Evolutionary conservation across 2,329 filamentous ascomycete species (phyloP), one percentile per base, ranked within the genome.

Genomic region (Waltergamsia citrina): DNA sequence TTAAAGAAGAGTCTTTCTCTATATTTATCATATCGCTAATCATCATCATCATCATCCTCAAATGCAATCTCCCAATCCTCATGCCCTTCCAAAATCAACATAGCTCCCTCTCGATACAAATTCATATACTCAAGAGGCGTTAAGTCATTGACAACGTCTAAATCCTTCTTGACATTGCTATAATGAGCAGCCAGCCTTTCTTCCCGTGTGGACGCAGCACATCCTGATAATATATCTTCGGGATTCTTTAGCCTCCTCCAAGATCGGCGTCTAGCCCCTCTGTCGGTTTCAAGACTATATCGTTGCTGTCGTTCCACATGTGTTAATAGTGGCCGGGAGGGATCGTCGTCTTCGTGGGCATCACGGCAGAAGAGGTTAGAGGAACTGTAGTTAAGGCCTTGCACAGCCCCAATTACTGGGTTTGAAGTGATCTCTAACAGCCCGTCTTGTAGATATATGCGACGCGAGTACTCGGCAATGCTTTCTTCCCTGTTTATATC

Each of bases 341-440:
- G 54, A 27, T 74, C 60, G 3, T 52, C 48, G 14, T 67, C 46
- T 3, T 60, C 42, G 41, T 79, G 74, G 2, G 62, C 62, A 6
- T 74, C 66, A 5, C 38, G 44, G 4, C 65, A 53, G 44, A 63
- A 76, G 3, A 74, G 50, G 2, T 55, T 54, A 0, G 67, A 63
- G 2, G 51, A 42, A 1, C 53, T 39, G 43, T 80, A 80, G 3
- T 53, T 51, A 0, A 66, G 63, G 2, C 74, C 76, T 44, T 80
- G 67, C 3, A 77, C 60, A 5, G 62, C 69, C 19, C 74, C 74
- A 19, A 78, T 51, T 6, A 60, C 59, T 3, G 57, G 65, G 41
- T 73, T 61, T 1, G 52, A 48, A 33, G 63, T 56, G 1, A 66
- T 39, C 2, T 48, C 38, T 1, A 79, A 53, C 37, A 67, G 59